phyloP scores from a whole-genome alignment of 495 filamentous ascomycete genomes.

The Chaetomium cochliodes region DNA sequence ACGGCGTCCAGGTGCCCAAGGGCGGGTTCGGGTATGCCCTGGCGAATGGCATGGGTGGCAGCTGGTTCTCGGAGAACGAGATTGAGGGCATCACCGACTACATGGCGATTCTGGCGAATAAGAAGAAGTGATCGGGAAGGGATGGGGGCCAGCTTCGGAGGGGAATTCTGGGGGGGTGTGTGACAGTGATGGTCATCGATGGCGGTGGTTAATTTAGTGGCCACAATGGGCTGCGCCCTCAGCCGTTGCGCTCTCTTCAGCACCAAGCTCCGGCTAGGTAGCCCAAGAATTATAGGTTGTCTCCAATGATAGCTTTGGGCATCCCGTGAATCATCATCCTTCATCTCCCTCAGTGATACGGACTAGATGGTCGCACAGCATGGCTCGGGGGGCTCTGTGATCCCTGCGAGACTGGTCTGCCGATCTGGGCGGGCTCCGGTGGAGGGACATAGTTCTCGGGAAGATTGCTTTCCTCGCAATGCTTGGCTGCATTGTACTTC shows the following conservation, averaged over 20 bases:
- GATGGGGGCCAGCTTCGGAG: too few relatives aligned
- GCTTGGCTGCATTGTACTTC: constrained; percentile 47
- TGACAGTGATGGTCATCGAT: too few relatives aligned
- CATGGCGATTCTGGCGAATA: constrained; percentile 20
- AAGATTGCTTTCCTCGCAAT: constrained; percentile 45
- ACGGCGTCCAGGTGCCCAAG: constrained; percentile 25
- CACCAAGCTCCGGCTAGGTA: too few relatives aligned
- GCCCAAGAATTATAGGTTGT: too few relatives aligned
- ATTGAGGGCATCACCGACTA: constrained; percentile 42
- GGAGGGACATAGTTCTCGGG: constrained; percentile 42
- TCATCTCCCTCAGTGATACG: background rate
- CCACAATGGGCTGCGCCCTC: too few relatives aligned
- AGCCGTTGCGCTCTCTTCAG: too few relatives aligned
- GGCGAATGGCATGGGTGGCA: constrained; percentile 29
- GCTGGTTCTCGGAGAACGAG: constrained; percentile 36
- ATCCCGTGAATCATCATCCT: too few relatives aligned
- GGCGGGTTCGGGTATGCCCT: constrained; percentile 38
- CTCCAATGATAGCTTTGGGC: too few relatives aligned
- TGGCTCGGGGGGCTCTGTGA: background rate
- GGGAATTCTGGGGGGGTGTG: too few relatives aligned
- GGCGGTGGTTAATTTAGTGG: too few relatives aligned
- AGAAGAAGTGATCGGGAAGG: background rate
- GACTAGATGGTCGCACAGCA: constrained; percentile 1
- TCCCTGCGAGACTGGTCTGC: background rate
- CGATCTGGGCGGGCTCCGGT: background rate